Evolutionary conservation across 140 eudicot genomes (phyloP), one percentile per base, ranked within the genome.

Genomic region (Bidens hawaiensis): DNA sequence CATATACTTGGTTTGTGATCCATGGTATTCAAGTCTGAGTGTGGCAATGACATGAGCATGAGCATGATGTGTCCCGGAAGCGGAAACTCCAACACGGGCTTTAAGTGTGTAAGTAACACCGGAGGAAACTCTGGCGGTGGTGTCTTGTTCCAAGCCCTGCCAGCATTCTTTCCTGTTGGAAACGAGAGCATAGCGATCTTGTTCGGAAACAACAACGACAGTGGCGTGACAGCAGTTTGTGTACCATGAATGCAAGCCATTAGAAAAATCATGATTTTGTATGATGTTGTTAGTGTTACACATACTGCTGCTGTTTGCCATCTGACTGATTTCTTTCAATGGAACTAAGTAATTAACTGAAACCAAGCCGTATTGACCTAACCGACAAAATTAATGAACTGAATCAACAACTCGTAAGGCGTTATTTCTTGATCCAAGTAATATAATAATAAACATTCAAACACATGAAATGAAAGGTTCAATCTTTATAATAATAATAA

Each of bases 91-190:
- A 65, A 93, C 99, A 78, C 33, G 62, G 52, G 99, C 95, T 66
- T 60, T 60, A 31, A 93, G 79, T 3, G 64, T 82, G 63, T 85
- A 88, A 22, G 84, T 72, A 24, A 64, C 38, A 65, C 94, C 95
- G 1, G 70, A 34, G 12, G 79, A 76, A 50, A 88, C 76, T 75
- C 72, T 67, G 49, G 64, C 19, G 12, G 96, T 81, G 54, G 88
- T 85, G 40, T 93, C 99, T 70, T 93, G 99, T 67, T 88, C 96
- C 67, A 93, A 73, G 16, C 96, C 95, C 70, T 88, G 95, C 99
- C 99, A 93, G 28, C 52, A 15, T 67, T 88, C 82, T 48, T 56
- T 93, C 69, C 99, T 87, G 50, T 85, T 81, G 55, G 88, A 60
- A 46, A 93, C 41, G 9, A 75, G 62, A 48, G 80, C 99, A 75